A percentile compares a stretch with the other conserved stretches of the same genome.
Evolutionary conservation across 2,329 filamentous ascomycete species (phyloP).

Genomic region (Diaporthe citri): DNA sequence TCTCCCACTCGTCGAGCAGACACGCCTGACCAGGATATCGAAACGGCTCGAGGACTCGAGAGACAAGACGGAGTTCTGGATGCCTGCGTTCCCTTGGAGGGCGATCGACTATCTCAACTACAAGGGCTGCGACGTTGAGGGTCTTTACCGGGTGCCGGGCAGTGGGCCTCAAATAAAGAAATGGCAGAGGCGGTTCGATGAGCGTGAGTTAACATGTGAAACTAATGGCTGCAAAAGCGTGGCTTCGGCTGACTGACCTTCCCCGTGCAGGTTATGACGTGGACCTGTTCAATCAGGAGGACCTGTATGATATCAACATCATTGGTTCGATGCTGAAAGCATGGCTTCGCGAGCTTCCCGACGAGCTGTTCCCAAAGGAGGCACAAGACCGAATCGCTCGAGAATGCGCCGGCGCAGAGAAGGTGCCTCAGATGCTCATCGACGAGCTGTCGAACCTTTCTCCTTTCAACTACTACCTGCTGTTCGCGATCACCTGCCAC

Average conservation of each 20-base stretch:
- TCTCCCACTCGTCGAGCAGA: conserved; percentile 87
- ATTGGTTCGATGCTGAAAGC: conserved; percentile 96
- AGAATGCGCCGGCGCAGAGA: conserved; percentile 82
- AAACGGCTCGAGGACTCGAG: conserved; percentile 87
- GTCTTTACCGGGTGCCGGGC: conserved; percentile 91
- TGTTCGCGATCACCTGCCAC: conserved; percentile 97
- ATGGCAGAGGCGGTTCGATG: conserved; percentile 92
- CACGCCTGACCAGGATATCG: conserved; percentile 90
- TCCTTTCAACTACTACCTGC: conserved; percentile 96
- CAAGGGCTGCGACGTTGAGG: conserved; percentile 93
- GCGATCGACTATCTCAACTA: conserved; percentile 98
- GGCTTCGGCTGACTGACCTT: background rate
- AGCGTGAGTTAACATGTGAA: conserved; percentile 65
- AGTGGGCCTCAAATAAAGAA: conserved; percentile 92
- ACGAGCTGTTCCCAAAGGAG: conserved; percentile 90
- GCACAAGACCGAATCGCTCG: conserved; percentile 84
- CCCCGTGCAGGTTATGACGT: conserved; percentile 79
- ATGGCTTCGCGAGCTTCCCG: conserved; percentile 94
- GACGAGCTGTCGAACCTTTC: conserved; percentile 95
- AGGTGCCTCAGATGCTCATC: conserved; percentile 86
- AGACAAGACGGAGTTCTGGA: conserved; percentile 99
- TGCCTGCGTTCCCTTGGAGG: conserved; percentile 95
- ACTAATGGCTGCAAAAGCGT: conserved; percentile 9
- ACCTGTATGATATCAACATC: conserved; percentile 96
- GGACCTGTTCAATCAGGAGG: conserved; percentile 86